Conservation (phyloP, 176 grass and related monocot genomes). For the Poa pratensis region DNA sequence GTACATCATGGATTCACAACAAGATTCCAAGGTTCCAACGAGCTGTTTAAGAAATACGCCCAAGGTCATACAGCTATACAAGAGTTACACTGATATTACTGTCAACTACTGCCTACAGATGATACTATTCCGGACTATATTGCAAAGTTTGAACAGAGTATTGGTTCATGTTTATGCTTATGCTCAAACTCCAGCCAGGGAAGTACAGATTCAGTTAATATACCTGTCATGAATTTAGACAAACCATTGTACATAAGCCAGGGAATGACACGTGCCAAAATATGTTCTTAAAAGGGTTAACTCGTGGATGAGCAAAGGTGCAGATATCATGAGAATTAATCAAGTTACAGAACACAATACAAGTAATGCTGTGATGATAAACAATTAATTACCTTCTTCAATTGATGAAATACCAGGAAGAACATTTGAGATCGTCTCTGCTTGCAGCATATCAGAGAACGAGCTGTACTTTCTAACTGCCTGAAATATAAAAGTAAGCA, state of each 20-base stretch:
- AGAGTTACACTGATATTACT: neutral
- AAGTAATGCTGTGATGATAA: neutral
- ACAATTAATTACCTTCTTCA: slow-evolving; percentile 62
- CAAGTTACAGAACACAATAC: neutral
- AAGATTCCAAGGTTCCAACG: neutral
- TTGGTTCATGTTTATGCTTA: neutral
- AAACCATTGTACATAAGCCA: neutral
- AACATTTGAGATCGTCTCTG: slow-evolving; percentile 78
- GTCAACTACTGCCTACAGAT: neutral
- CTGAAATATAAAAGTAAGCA: slow-evolving; percentile 56
- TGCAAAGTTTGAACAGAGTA: neutral
- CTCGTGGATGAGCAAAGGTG: slow-evolving; percentile 23
- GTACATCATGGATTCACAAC: neutral
- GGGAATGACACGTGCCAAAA: slow-evolving; percentile 20
- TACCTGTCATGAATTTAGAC: neutral
- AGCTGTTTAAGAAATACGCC: slow-evolving; percentile 6
- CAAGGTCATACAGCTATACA: neutral
- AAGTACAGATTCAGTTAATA: neutral
- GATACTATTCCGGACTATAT: neutral
- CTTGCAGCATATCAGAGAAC: slow-evolving; percentile 80
- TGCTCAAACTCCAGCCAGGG: neutral
- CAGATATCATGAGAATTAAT: slow-evolving; percentile 6
- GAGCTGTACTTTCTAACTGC: slow-evolving; percentile 58
- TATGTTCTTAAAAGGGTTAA: slow-evolving; percentile 11
- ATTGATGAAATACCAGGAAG: slow-evolving; percentile 77